phyloP scores from a whole-genome alignment of 106 monocot genomes.

The Platanthera zijinensis region DNA sequence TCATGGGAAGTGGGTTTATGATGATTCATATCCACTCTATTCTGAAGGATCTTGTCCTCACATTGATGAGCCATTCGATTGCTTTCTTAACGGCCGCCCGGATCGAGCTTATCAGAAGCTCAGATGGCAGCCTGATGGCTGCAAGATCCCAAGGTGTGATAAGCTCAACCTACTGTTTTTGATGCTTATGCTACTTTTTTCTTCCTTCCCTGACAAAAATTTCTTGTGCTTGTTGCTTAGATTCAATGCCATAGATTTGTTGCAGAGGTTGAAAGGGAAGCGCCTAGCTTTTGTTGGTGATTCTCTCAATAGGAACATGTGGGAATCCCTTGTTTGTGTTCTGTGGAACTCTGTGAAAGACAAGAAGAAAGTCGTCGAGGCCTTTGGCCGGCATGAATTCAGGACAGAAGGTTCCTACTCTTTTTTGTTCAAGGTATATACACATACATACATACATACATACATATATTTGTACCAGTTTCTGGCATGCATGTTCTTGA shows the following conservation, averaged over 20 bases:
- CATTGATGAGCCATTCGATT: constrained; percentile 71
- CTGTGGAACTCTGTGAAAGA: constrained; percentile 61
- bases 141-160: constrained; percentile 65
- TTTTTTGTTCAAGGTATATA: constrained; percentile 58
- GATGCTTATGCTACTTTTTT: neutral
- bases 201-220: neutral
- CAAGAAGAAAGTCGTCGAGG: constrained; percentile 71
- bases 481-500: neutral
- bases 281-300: constrained; percentile 84
- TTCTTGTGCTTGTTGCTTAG: constrained; percentile 18
- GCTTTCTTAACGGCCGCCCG: constrained; percentile 55
- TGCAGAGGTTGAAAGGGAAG: constrained; percentile 76
- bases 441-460: neutral
- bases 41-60: constrained; percentile 67
- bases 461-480: neutral
- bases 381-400: constrained; percentile 60
- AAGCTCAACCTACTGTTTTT: neutral
- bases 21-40: constrained; percentile 64
- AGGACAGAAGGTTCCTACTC: constrained; percentile 72
- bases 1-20: constrained; percentile 66
- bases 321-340: constrained; percentile 81
- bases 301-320: constrained; percentile 94
- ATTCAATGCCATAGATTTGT: constrained; percentile 76
- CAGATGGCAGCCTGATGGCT: constrained; percentile 65
- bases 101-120: constrained; percentile 62